A percentile compares a stretch with the other conserved stretches of the same genome.
Conservation (phyloP, 495 filamentous ascomycete genomes). For the Penicillium maclennaniae region DNA sequence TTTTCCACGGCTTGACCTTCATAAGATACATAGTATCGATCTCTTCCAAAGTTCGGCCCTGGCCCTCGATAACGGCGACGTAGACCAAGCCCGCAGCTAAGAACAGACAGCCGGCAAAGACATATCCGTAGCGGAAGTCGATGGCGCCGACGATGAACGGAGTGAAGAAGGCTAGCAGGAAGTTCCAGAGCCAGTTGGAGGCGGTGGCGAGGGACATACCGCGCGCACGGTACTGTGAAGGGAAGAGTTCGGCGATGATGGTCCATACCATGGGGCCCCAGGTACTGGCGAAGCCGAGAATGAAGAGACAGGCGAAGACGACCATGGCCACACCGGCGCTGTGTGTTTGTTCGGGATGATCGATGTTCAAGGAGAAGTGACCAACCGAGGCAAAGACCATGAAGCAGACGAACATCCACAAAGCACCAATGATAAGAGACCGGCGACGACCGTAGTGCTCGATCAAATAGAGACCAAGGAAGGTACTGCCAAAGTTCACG, state of each 20-base stretch:
- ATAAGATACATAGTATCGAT: constrained; percentile 80
- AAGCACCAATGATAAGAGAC: constrained; percentile 61
- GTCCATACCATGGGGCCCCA: constrained; percentile 87
- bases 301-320: constrained; percentile 66
- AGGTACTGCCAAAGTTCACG: constrained; percentile 69
- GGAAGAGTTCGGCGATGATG: constrained; percentile 75
- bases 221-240: constrained; percentile 66
- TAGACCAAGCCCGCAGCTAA: constrained; percentile 60
- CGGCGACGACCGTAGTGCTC: constrained; percentile 65
- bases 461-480: constrained; percentile 66
- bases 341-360: constrained; percentile 45
- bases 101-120: constrained; percentile 70
- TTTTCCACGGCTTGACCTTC: constrained; percentile 61
- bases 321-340: constrained; percentile 66
- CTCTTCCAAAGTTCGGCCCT: constrained; percentile 67
- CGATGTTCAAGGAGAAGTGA: constrained; percentile 53
- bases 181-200: constrained; percentile 87
- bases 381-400: constrained; percentile 68
- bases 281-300: constrained; percentile 54
- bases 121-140: constrained; percentile 69
- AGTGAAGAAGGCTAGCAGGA: constrained; percentile 76
- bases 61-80: constrained; percentile 68
- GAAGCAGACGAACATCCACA: constrained; percentile 70
- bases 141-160: constrained; percentile 68
- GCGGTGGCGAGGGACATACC: constrained; percentile 74